Evolutionary conservation across 2,329 filamentous ascomycete species (phyloP).

Genomic region (Hortaea sp.): DNA sequence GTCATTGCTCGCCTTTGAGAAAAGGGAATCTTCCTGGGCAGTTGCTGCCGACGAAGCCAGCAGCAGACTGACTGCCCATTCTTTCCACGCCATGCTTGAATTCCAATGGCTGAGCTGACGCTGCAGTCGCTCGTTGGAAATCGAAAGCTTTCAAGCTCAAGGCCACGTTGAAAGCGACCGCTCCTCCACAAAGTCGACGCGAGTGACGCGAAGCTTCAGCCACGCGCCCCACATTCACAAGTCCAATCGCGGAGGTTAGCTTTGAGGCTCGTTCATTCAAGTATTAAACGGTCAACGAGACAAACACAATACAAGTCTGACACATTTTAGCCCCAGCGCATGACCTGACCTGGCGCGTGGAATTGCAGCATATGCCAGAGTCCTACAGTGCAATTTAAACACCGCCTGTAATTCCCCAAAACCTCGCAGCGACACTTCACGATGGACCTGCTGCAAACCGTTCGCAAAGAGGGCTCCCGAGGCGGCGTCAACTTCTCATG

Average conservation of each 20-base stretch:
- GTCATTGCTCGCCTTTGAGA: slow-evolving; percentile 54
- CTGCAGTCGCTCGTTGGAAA: slow-evolving; percentile 1
- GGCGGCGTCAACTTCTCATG: slow-evolving; percentile 94
- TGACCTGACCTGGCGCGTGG: too few relatives aligned
- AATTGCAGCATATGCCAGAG: too few relatives aligned
- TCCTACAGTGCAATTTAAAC: background rate
- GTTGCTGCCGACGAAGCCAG: slow-evolving; percentile 11
- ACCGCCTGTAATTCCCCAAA: background rate
- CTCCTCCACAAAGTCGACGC: background rate
- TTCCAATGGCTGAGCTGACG: background rate
- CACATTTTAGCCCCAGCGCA: too few relatives aligned
- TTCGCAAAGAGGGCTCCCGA: slow-evolving; percentile 81
- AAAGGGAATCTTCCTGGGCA: slow-evolving; percentile 16
- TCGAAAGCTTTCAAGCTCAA: background rate
- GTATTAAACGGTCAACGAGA: too few relatives aligned
- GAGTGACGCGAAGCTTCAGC: background rate
- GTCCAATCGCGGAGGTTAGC: background rate
- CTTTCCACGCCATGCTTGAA: slow-evolving; percentile 12
- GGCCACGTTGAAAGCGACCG: slow-evolving; percentile 1
- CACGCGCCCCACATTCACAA: background rate
- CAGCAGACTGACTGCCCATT: slow-evolving; percentile 13
- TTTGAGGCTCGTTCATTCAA: too few relatives aligned
- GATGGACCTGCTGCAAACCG: slow-evolving; percentile 90
- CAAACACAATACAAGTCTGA: too few relatives aligned
- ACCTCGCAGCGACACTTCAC: slow-evolving; percentile 5